Conservation (phyloP, 2,329 filamentous ascomycete genomes). For the Thielaviopsis populi region DNA sequence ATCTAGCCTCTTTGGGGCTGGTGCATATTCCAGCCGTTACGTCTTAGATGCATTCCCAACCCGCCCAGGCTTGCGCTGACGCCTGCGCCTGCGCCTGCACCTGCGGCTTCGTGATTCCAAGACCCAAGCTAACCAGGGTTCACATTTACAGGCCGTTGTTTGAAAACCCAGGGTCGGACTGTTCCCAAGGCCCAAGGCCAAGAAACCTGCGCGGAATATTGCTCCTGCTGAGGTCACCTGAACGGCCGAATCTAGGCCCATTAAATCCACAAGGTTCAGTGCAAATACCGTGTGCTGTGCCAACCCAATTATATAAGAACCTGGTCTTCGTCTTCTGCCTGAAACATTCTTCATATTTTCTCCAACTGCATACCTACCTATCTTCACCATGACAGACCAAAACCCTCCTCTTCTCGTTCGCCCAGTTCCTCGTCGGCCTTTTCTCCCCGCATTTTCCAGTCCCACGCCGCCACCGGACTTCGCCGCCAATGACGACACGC, state of each 20-base stretch:
- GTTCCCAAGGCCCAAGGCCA: neutral
- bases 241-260: neutral
- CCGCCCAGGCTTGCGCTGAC: neutral
- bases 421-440: slow-evolving; percentile 57
- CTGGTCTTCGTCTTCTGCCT: neutral
- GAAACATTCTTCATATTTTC: neutral
- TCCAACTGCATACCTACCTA: neutral
- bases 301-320: neutral
- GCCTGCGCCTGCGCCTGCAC: neutral
- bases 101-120: neutral
- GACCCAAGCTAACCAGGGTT: neutral
- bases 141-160: neutral
- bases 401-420: slow-evolving; percentile 43
- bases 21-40: neutral
- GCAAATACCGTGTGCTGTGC: neutral
- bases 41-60: neutral
- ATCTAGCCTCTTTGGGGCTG: neutral
- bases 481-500: slow-evolving; percentile 23
- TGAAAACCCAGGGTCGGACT: neutral
- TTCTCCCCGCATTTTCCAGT: slow-evolving; percentile 41
- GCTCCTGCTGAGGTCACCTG: neutral
- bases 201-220: neutral
- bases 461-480: slow-evolving; percentile 31
- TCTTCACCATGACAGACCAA: slow-evolving; percentile 26
- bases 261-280: neutral